These are phyloP conservation scores for Trichoderma orchidacearum DNA, from an alignment of 495 filamentous ascomycete genomes.

Conservation along the genomic window DNA sequence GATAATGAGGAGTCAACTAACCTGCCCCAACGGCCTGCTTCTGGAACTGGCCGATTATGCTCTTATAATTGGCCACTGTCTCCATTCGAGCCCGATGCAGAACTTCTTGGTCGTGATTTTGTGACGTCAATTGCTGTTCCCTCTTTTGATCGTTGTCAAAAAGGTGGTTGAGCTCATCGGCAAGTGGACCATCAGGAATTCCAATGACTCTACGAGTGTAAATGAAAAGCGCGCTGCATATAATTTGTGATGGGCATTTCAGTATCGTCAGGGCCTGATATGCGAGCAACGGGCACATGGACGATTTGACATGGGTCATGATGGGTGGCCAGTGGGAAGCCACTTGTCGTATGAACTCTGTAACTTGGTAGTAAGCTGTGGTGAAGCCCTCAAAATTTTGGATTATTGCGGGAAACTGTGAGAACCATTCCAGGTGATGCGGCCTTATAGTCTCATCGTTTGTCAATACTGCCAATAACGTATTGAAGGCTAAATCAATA, in stretches of 20 bases:
- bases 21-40: too few relatives aligned
- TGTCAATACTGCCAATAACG: conserved; percentile 23
- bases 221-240: not conserved
- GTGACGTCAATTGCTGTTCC: too few relatives aligned
- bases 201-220: not conserved
- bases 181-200: not conserved
- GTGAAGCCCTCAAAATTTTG: not conserved
- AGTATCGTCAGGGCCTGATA: not conserved
- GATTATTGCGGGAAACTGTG: conserved; percentile 28
- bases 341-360: conserved; percentile 22
- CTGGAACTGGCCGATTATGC: too few relatives aligned
- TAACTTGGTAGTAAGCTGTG: conserved; percentile 7
- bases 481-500: conserved; percentile 22
- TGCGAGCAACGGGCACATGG: not conserved
- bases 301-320: not conserved
- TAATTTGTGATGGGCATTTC: not conserved
- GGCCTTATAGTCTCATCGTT: conserved; percentile 20
- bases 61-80: too few relatives aligned
- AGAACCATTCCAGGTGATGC: conserved; percentile 35
- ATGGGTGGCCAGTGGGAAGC: conserved; percentile 14
- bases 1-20: too few relatives aligned
- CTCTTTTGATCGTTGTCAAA: not conserved
- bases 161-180: not conserved
- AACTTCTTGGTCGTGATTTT: too few relatives aligned
- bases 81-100: too few relatives aligned